Base-by-base conservation (phyloP, 257 asterid species). In the Nicotiana paniculata region DNA sequence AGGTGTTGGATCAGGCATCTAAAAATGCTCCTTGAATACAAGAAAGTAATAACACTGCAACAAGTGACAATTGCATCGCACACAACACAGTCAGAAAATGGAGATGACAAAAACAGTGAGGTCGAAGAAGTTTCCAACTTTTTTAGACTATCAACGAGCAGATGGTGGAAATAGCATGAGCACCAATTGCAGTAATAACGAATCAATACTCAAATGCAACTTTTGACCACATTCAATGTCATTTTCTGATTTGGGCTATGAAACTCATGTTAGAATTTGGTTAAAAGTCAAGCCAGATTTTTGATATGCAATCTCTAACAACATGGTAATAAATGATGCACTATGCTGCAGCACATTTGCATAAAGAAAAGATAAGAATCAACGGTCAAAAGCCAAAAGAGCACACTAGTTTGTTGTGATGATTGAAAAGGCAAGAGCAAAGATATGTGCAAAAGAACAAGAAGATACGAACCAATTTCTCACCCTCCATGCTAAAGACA, bases 351-450 rank as follows among this genome's bases (percentile, higher is more conserved):
- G 79, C 24, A 72, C 57, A 43, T 21, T 69, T 37, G 43, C 77
- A 69, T n/a, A 37, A 39, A 37, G n/a, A 39, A 69, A 69, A n/a
- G 17, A 69, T 10, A 39, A 33, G 57, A 69, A 69, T 9, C 77
- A 70, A 70, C 77, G n/a, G 78, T 74, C 79, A 74, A 74, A 46
- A 43, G 79, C 32, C 24, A 48, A 48, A 46, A 48, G 79, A 74
- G 13, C 39, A 24, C 7, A 74, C 26, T 24, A 74, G 26, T 26
- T 74, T 74, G 43, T 16, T 37, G 1, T 48, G 79, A 72, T 72
- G 39, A 24, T 24, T 43, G 79, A 48, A 21, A 72, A 21, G 9
- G 24, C 61, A 72, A 74, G 79, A 74, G 33, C 26, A 13, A 48
- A 11, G 26, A 74, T 46, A 74, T 48, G 28, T 24, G 28, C 79